phyloP scores from a whole-genome alignment of 345 rosid genomes.

The Ceriops decandra region DNA sequence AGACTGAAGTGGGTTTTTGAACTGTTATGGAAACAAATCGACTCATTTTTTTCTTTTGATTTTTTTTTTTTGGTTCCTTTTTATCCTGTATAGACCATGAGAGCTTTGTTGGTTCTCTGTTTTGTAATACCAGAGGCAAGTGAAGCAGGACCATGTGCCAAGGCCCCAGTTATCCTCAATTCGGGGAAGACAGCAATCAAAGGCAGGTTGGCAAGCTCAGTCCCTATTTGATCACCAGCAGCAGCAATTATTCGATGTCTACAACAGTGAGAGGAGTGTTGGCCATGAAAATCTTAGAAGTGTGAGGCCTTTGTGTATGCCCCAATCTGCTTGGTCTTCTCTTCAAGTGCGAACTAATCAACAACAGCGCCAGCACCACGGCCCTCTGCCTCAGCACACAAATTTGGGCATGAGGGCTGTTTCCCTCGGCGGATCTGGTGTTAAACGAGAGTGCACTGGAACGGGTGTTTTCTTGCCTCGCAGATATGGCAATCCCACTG shows the following conservation, averaged over 20 bases:
- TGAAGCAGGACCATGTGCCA: conserved; percentile 18
- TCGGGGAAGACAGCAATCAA: conserved; percentile 19
- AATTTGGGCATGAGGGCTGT: conserved; percentile 23
- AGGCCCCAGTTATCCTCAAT: conserved; percentile 24
- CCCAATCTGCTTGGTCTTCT: conserved; percentile 42
- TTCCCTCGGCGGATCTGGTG: conserved; percentile 32
- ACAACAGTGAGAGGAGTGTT: conserved; percentile 17
- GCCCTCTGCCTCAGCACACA: conserved; percentile 7
- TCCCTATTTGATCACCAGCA: conserved; percentile 2
- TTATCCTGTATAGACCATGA: too few species aligned
- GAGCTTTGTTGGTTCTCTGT: not conserved
- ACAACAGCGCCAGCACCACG: conserved; percentile 1
- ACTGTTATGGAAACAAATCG: too few species aligned
- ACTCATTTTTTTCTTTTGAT: too few species aligned
- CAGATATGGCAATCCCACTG: conserved; percentile 12
- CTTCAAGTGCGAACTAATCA: conserved; percentile 14
- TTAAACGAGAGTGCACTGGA: conserved; percentile 19
- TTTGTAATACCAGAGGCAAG: conserved; percentile 9
- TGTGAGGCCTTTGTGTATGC: conserved; percentile 18
- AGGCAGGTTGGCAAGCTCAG: not conserved
- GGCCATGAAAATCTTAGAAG: conserved; percentile 27
- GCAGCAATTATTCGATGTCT: conserved; percentile 30
- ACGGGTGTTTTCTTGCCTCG: conserved; percentile 40
- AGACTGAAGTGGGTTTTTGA: too few species aligned
- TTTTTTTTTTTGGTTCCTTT: too few species aligned